Conservation (phyloP, 352 stramenopile species). For the Phytopythium oedochilum region DNA sequence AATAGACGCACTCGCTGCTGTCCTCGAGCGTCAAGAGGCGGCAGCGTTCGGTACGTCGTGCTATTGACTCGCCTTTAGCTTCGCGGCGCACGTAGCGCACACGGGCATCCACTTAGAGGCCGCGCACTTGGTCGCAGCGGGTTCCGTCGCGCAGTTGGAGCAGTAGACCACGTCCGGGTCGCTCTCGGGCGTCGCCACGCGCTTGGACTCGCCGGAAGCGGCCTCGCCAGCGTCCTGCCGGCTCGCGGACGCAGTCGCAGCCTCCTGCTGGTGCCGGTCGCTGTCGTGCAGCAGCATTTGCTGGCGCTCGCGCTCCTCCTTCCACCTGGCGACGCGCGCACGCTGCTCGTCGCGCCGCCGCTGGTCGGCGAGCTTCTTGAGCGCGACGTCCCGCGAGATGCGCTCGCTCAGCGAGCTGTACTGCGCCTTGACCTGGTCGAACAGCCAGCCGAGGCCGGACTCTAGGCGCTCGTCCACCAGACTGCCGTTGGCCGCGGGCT, state of each 20-base stretch:
- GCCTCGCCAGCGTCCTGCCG: not conserved
- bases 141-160: constrained; percentile 43
- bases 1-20: not conserved
- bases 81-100: constrained; percentile 44
- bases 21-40: constrained; percentile 2
- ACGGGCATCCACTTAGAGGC: constrained; percentile 87
- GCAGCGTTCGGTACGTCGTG: constrained; percentile 2
- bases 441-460: constrained; percentile 62
- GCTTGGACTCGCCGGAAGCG: constrained; percentile 2
- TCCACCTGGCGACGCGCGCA: constrained; percentile 54
- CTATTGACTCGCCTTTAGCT: constrained; percentile 37
- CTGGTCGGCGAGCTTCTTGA: constrained; percentile 59
- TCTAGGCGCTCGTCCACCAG: constrained; percentile 63
- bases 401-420: constrained; percentile 44
- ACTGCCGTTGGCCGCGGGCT: constrained; percentile 41
- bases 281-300: constrained; percentile 63
- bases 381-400: constrained; percentile 37
- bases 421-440: constrained; percentile 50
- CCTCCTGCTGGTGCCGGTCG: constrained; percentile 12
- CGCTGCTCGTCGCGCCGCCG: constrained; percentile 56
- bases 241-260: not conserved
- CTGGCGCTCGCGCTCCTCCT: constrained; percentile 63
- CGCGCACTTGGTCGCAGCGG: constrained; percentile 70
- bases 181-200: constrained; percentile 14
- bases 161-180: constrained; percentile 53